Conservation (phyloP, 805 yeast species). For the Ogataea sp. region DNA sequence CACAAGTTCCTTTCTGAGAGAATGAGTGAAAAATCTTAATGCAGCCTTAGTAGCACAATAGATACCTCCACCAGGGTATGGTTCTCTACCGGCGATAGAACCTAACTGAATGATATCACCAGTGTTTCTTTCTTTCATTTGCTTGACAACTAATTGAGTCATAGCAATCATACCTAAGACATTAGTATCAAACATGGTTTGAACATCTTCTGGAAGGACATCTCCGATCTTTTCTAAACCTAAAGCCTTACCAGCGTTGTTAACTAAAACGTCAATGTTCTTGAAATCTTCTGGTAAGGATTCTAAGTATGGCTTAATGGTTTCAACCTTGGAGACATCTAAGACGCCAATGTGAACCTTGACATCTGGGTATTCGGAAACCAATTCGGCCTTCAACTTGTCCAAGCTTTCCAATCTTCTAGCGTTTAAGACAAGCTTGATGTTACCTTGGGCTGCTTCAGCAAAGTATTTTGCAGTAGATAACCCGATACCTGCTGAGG, state of each 20-base stretch:
- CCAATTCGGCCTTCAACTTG: slow-evolving; percentile 29
- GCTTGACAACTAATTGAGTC: slow-evolving; percentile 72
- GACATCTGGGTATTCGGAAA: slow-evolving; percentile 25
- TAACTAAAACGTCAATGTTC: slow-evolving; percentile 58
- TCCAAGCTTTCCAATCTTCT: slow-evolving; percentile 42
- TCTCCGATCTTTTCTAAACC: slow-evolving; percentile 74
- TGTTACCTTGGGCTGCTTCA: slow-evolving; percentile 41
- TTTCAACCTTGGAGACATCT: slow-evolving; percentile 34
- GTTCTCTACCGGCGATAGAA: slow-evolving; percentile 72
- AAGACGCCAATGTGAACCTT: slow-evolving; percentile 26
- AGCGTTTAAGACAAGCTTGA: slow-evolving; percentile 44
- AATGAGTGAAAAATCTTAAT: slow-evolving; percentile 61
- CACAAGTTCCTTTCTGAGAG: slow-evolving; percentile 50
- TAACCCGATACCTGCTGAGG: slow-evolving; percentile 91
- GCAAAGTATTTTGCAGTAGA: slow-evolving; percentile 89
- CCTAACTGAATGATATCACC: slow-evolving; percentile 75
- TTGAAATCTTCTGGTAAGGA: slow-evolving; percentile 37
- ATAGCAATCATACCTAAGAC: slow-evolving; percentile 78
- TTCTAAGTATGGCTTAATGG: slow-evolving; percentile 36
- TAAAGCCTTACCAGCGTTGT: slow-evolving; percentile 74
- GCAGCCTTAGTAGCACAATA: slow-evolving; percentile 74
- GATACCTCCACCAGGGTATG: slow-evolving; percentile 73
- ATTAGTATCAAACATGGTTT: slow-evolving; percentile 76
- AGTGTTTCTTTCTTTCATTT: slow-evolving; percentile 57
- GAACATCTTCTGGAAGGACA: slow-evolving; percentile 55